phyloP scores from a whole-genome alignment of 148 eudicot genomes.

The Amaranthus hypochondriacus region DNA sequence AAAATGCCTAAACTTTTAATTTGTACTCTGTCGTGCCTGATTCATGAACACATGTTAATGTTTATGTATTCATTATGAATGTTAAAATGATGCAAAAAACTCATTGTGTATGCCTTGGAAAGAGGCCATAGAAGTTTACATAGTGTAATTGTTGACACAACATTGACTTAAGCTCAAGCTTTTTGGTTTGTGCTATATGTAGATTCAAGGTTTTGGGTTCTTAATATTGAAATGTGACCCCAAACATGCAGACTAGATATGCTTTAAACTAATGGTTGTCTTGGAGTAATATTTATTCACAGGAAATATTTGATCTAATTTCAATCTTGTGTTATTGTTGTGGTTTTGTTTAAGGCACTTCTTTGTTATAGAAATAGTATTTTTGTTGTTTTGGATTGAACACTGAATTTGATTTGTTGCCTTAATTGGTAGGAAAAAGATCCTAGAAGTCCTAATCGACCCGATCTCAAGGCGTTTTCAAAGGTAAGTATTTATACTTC shows the following conservation, averaged over 20 bases:
- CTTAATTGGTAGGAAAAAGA: constrained; percentile 22
- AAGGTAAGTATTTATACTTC: constrained; percentile 44
- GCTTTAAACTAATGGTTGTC: not conserved
- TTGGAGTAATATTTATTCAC: not conserved
- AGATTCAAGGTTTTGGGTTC: not conserved
- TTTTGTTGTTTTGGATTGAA: not conserved
- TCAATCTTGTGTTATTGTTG: not conserved
- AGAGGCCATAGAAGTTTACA: too few species aligned
- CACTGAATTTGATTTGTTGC: not conserved
- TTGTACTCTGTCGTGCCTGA: too few species aligned
- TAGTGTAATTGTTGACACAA: too few species aligned
- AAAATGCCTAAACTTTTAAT: too few species aligned
- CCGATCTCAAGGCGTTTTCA: constrained; percentile 66
- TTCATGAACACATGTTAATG: too few species aligned
- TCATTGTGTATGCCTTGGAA: too few species aligned
- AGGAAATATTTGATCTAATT: not conserved
- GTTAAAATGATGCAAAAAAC: too few species aligned
- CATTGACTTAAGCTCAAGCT: too few species aligned
- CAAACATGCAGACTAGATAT: not conserved
- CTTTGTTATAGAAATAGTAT: constrained; percentile 1
- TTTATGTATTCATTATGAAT: too few species aligned
- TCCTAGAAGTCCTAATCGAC: constrained; percentile 39
- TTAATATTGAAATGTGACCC: not conserved
- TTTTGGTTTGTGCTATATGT: too few species aligned
- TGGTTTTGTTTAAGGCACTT: not conserved